Evolutionary conservation across 2,329 filamentous ascomycete genomes (phyloP), one percentile per base, ranked within the genome.

Genomic region (Alternaria novae-zelandiae): DNA sequence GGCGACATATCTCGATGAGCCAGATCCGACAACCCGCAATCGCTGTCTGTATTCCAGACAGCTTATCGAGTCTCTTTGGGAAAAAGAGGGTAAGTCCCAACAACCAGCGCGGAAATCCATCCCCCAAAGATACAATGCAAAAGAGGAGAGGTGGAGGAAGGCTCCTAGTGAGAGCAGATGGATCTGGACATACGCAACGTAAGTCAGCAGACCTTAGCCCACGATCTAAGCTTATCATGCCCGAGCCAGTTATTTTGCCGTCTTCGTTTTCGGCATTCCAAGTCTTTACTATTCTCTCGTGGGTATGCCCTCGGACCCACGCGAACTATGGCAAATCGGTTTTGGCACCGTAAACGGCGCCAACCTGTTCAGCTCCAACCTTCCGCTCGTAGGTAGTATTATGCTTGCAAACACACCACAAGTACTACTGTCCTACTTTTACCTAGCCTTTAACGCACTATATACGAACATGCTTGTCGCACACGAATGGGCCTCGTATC

Each of bases 401-500:
- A 65, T 86, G 5, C 28, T 85, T 1, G 82, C 82, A 30, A 86
- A 87, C 66, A 54, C 76, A 2, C 83, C 83, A 1, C 85, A 87
- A 65, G 68, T 83, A 0, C 59, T 86, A 11, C 63, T 86, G 0
- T 84, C 82, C 0, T 73, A 83, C 21, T 36, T 85, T 0, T 86
- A 87, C 65, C 73, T 85, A 8, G 71, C 78, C 3, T 83, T 81
- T 73, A 86, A 86, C 65, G 74, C 75, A 4, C 73, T 86, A 5
- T 75, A 83, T 21, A 87, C 83, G 0, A 79, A 72, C 7, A 85
- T 86, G 76, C 76, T 85, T 1, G 67, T 83, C 0, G 82, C 81
- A 1, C 69, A 75, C 6, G 86, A 88, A 72, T 88, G 82, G 72
- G 79, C 75, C 41, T 65, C 69, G 0, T 86, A 82, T 70, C 72